phyloP scores from a whole-genome alignment of 2,329 filamentous ascomycete species.

The Monilinia fructigena region DNA sequence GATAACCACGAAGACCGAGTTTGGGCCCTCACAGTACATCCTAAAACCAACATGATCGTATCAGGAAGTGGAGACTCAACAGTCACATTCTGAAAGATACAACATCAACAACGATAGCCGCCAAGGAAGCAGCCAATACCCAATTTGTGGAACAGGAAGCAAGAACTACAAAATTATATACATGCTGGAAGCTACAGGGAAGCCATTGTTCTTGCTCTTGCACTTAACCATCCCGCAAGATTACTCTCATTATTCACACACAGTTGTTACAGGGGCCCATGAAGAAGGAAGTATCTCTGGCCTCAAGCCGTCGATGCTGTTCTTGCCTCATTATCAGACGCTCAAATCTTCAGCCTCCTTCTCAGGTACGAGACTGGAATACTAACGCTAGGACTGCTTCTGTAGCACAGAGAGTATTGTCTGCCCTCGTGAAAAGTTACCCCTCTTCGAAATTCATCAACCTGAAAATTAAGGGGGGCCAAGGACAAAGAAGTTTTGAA shows the following conservation, averaged over 20 bases:
- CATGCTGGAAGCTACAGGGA: slow-evolving; percentile 84
- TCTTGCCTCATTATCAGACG: slow-evolving; percentile 72
- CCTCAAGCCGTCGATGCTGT: slow-evolving; percentile 76
- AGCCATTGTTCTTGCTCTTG: slow-evolving; percentile 86
- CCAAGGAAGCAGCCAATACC: slow-evolving; percentile 69
- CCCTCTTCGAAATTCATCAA: slow-evolving; percentile 72
- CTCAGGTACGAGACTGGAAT: slow-evolving; percentile 92
- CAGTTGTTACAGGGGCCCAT: slow-evolving; percentile 65
- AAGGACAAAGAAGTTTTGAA: slow-evolving; percentile 66
- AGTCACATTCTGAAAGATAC: slow-evolving; percentile 94
- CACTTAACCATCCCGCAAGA: slow-evolving; percentile 89
- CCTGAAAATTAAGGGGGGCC: slow-evolving; percentile 59
- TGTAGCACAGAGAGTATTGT: slow-evolving; percentile 82
- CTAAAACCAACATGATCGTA: slow-evolving; percentile 68
- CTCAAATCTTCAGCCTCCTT: slow-evolving; percentile 82
- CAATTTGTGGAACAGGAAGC: slow-evolving; percentile 91
- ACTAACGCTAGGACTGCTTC: slow-evolving; percentile 85
- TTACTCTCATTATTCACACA: slow-evolving; percentile 80
- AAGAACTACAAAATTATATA: slow-evolving; percentile 90
- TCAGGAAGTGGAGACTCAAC: slow-evolving; percentile 92
- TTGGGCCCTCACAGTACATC: slow-evolving; percentile 79
- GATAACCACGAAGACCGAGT: slow-evolving; percentile 97
- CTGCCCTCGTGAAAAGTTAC: slow-evolving; percentile 76
- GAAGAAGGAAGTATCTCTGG: slow-evolving; percentile 66
- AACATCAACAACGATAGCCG: slow-evolving; percentile 73